Percentiles rank a stretch among this genome's conserved stretches.
phyloP scores from a whole-genome alignment of 1,139 yeast species.

The Geotrichum reessii region DNA sequence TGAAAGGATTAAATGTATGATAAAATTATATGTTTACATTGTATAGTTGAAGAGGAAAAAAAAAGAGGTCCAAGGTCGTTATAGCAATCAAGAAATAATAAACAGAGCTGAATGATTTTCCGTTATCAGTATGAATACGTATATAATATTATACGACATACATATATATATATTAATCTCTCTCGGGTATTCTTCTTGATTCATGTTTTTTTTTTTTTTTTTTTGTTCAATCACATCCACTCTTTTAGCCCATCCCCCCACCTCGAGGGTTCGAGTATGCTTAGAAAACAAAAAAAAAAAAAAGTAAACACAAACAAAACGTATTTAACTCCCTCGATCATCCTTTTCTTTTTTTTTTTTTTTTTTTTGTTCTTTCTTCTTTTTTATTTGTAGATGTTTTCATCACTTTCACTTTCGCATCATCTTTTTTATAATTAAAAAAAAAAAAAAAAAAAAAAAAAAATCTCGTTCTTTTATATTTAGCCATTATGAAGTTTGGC shows the following conservation, averaged over 20 bases:
- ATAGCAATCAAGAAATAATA: too few relatives aligned
- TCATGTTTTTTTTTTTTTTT: neutral
- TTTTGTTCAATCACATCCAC: neutral
- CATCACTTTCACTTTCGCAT: neutral
- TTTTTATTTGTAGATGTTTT: neutral
- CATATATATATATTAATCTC: too few relatives aligned
- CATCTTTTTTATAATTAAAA: too few relatives aligned
- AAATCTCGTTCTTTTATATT: neutral
- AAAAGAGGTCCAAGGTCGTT: too few relatives aligned
- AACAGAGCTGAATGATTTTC: too few relatives aligned
- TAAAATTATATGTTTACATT: neutral
- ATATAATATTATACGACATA: too few relatives aligned
- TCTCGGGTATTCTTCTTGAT: neutral
- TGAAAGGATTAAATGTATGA: neutral
- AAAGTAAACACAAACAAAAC: neutral
- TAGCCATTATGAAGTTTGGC: constrained; percentile 66
- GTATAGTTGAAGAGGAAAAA: too few relatives aligned
- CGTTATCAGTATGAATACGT: too few relatives aligned
- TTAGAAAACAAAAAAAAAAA: neutral
- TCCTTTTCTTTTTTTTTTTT: neutral
- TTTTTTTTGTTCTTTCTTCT: neutral
- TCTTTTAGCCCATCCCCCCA: neutral
- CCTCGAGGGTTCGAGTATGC: neutral
- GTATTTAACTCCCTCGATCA: neutral
- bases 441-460: neutral